Evolutionary conservation across 352 stramenopile genomes (phyloP).

Genomic region (Phytophthora quininea): DNA sequence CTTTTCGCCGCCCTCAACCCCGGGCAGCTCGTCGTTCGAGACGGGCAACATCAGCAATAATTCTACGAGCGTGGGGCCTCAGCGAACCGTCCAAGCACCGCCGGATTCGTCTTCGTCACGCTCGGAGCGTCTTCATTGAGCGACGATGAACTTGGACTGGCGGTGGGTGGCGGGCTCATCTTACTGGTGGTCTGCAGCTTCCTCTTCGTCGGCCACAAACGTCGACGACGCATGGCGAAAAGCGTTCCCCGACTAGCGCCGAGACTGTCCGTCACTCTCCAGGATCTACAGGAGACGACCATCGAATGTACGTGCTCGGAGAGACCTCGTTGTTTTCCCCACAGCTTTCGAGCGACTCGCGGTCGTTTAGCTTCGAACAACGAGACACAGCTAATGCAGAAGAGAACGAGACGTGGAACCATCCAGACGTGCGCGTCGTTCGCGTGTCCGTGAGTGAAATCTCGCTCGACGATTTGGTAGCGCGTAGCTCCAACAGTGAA

Average conservation of each 20-base stretch:
- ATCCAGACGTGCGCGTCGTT: slow-evolving; percentile 25
- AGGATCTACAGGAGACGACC: background rate
- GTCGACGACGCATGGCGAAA: slow-evolving; percentile 25
- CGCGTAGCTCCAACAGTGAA: slow-evolving; percentile 54
- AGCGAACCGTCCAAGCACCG: slow-evolving; percentile 21
- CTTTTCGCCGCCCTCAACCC: slow-evolving; percentile 14
- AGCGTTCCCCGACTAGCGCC: slow-evolving; percentile 10
- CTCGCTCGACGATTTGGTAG: slow-evolving; percentile 32
- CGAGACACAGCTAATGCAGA: background rate
- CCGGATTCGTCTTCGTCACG: slow-evolving; percentile 12
- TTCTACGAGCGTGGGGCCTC: slow-evolving; percentile 3
- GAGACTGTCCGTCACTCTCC: slow-evolving; percentile 17
- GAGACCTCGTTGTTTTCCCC: slow-evolving; percentile 21
- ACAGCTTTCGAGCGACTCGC: slow-evolving; percentile 28
- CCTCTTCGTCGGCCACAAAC: slow-evolving; percentile 27
- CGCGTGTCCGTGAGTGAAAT: slow-evolving; percentile 31
- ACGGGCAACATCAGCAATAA: slow-evolving; percentile 9
- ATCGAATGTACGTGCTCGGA: slow-evolving; percentile 28
- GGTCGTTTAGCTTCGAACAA: slow-evolving; percentile 15
- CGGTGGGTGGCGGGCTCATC: slow-evolving; percentile 27
- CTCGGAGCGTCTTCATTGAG: slow-evolving; percentile 13
- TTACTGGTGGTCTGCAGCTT: slow-evolving; percentile 24
- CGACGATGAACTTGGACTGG: slow-evolving; percentile 33
- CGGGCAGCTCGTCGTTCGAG: slow-evolving; percentile 8
- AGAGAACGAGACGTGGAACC: slow-evolving; percentile 28